Evolutionary conservation across 257 asterid genomes (phyloP).

Genomic region (Nicotiana obtusifolia): DNA sequence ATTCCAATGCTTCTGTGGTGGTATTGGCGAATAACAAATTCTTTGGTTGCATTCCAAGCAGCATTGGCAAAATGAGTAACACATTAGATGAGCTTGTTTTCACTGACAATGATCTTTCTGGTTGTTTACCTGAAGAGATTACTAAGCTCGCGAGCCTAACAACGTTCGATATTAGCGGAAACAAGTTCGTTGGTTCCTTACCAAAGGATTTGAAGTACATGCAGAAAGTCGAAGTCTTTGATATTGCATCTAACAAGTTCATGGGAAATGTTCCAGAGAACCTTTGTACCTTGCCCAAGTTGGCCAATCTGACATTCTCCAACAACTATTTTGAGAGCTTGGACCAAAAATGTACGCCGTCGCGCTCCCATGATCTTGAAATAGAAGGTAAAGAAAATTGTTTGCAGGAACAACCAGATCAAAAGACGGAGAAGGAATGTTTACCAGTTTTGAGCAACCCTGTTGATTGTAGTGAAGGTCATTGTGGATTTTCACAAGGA

Average conservation of each 20-base stretch:
- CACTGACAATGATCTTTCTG: constrained; percentile 37
- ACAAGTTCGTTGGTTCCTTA: constrained; percentile 40
- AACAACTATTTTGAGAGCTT: constrained; percentile 35
- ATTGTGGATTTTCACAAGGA: constrained; percentile 28
- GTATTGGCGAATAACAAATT: constrained; percentile 45
- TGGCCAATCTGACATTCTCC: constrained; percentile 37
- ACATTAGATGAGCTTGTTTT: constrained; percentile 38
- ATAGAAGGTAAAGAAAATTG: constrained; percentile 45
- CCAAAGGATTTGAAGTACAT: constrained; percentile 39
- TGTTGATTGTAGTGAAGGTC: constrained; percentile 39
- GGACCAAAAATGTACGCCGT: constrained; percentile 37
- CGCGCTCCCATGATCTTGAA: constrained; percentile 9
- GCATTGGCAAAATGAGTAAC: constrained; percentile 47
- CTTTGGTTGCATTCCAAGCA: constrained; percentile 50
- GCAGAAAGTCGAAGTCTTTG: constrained; percentile 35
- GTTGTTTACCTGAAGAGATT: constrained; percentile 55
- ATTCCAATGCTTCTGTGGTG: constrained; percentile 52
- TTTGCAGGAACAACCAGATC: constrained; percentile 26
- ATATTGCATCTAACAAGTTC: constrained; percentile 35
- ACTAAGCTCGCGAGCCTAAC: constrained; percentile 32
- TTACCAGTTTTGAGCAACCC: constrained; percentile 21
- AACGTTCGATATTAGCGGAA: constrained; percentile 35
- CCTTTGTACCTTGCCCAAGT: constrained; percentile 38
- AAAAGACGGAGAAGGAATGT: constrained; percentile 44
- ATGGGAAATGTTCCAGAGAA: constrained; percentile 39